Evolutionary conservation across 1,139 yeast species (phyloP).

Genomic region (Saccharomycopsis hybrid): DNA sequence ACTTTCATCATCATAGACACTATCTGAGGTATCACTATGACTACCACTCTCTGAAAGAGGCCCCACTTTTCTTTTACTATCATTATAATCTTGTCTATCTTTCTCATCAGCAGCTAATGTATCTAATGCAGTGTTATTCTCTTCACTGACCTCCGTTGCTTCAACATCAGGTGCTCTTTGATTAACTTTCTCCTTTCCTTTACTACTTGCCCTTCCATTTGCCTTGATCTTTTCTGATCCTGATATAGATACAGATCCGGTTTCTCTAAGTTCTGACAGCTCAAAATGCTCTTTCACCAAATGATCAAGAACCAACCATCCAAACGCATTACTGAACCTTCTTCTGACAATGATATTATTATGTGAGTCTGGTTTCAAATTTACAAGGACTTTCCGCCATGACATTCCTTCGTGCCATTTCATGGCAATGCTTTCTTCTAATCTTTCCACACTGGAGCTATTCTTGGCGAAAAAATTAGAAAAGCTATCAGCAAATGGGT

Average conservation of each 20-base stretch:
- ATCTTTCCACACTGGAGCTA: constrained; percentile 30
- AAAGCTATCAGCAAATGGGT: constrained; percentile 18
- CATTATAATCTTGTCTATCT: no score
- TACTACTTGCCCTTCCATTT: not conserved
- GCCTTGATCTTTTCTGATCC: not conserved
- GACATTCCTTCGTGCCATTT: constrained; percentile 79
- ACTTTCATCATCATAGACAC: not conserved
- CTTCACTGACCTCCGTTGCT: not conserved
- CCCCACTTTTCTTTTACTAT: no score
- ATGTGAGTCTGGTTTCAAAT: constrained; percentile 88
- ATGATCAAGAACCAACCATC: constrained; percentile 92
- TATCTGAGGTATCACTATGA: no score
- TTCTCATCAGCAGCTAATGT: no score
- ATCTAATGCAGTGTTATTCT: no score
- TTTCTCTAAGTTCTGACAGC: not conserved
- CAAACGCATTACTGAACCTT: constrained; percentile 87
- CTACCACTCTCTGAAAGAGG: no score
- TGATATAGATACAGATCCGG: not conserved
- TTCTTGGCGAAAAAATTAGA: constrained; percentile 11
- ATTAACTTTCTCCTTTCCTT: not conserved
- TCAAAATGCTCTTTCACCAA: constrained; percentile 60
- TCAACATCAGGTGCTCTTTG: not conserved
- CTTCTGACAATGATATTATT: constrained; percentile 88
- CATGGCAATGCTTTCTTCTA: constrained; percentile 83
- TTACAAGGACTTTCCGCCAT: constrained; percentile 91